These are phyloP conservation scores for Whalleya microplaca DNA, from an alignment of 2,329 filamentous ascomycete genomes.

Conservation along the genomic window DNA sequence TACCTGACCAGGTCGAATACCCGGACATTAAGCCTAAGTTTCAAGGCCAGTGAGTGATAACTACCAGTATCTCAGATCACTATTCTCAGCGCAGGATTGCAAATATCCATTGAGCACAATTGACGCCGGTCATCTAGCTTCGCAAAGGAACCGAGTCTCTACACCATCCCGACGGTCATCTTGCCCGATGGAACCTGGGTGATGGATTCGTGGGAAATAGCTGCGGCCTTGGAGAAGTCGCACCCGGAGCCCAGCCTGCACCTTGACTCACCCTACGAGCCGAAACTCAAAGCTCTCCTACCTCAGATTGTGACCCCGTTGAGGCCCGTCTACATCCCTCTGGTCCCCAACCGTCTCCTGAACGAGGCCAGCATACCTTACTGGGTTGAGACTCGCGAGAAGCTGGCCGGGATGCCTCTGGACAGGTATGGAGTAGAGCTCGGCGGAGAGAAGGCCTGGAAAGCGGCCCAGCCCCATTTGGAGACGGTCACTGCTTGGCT, in stretches of 20 bases:
- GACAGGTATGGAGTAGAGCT: slow-evolving; percentile 50
- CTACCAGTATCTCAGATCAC: background rate
- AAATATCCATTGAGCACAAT: slow-evolving; percentile 1
- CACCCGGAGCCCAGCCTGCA: slow-evolving; percentile 62
- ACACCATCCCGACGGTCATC: slow-evolving; percentile 41
- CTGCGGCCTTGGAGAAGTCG: slow-evolving; percentile 57
- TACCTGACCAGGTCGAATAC: slow-evolving; percentile 56
- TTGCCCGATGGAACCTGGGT: slow-evolving; percentile 57
- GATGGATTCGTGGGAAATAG: slow-evolving; percentile 68
- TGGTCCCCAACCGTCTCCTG: slow-evolving; percentile 56
- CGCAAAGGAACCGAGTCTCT: slow-evolving; percentile 40
- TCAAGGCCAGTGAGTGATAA: slow-evolving; percentile 51
- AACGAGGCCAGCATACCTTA: slow-evolving; percentile 54
- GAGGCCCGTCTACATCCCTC: slow-evolving; percentile 48
- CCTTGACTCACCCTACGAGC: slow-evolving; percentile 56
- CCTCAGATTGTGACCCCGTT: slow-evolving; percentile 38
- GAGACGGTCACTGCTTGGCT: slow-evolving; percentile 49
- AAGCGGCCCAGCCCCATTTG: slow-evolving; percentile 42
- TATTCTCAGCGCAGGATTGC: background rate
- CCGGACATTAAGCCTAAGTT: slow-evolving; percentile 64
- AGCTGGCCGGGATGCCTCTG: slow-evolving; percentile 55
- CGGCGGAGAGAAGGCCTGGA: slow-evolving; percentile 56
- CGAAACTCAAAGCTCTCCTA: slow-evolving; percentile 48
- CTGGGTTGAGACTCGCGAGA: slow-evolving; percentile 57
- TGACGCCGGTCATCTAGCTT: slow-evolving; percentile 45